Evolutionary conservation across 768 basidiomycete species (phyloP), one percentile per base, ranked within the genome.

Genomic region (Hydnomerulius pinastri): DNA sequence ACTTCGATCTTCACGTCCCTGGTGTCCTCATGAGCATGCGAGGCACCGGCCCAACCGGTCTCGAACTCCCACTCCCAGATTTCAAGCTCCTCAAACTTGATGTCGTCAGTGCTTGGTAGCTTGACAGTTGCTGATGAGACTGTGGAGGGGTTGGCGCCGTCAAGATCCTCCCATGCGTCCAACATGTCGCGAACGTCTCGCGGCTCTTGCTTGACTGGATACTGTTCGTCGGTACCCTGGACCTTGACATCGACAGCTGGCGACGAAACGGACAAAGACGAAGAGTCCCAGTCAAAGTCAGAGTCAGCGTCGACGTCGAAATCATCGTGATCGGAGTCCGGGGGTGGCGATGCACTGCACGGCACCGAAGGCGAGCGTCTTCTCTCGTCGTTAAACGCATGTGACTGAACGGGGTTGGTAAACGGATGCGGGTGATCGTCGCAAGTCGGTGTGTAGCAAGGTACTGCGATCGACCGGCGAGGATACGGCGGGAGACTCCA

Each of bases 131-230:
- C 65, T 60, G 61, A 59, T 15, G 61, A 59, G 9, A 64, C 55
- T 5, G 56, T 68, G 25, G 57, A 64, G 23, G 57, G 47, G 28
- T 56, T 49, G 15, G 39, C 54, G 18, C 68, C 59, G 58, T 85
- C 83, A 51, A 82, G 73, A 55, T 79, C 77, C 44, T 88, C 87
- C 86, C 86, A 90, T 15, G 80, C 80, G 48, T 86, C 84, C 37
- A 87, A 65, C 69, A 86, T 77, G 11, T 79, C 79, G 56, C 82
- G 78, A 4, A 86, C 77, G 56, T 88, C 85, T 17, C 70, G 71
- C 2, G 78, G 76, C 54, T 87, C 85, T 54, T 80, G 77, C 64
- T 87, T 85, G 53, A 87, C 49, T 11, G 67, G 58, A 21, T 61
- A 62, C 13, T 62, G 49, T 15, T 71, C 72, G 29, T 71, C 59